These are phyloP conservation scores for Cytospora piceicola DNA, from an alignment of 2,329 filamentous ascomycete species.

Conservation along the genomic window DNA sequence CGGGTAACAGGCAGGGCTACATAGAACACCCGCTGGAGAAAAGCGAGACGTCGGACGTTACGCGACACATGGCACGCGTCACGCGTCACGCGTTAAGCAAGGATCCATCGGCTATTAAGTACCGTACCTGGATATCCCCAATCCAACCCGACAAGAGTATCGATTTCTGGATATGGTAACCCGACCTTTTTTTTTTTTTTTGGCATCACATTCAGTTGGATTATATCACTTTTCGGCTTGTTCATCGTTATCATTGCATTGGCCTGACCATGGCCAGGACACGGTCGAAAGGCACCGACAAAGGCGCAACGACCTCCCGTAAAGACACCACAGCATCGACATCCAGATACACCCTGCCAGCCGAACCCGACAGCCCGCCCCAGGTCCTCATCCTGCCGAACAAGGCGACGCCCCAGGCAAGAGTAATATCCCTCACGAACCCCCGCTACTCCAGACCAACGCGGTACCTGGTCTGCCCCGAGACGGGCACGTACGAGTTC, in stretches of 20 bases:
- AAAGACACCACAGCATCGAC: conserved; percentile 36
- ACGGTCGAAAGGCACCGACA: conserved; percentile 46
- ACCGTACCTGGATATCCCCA: background rate
- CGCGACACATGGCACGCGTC: background rate
- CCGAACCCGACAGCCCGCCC: conserved; percentile 49
- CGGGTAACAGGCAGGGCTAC: too few relatives aligned
- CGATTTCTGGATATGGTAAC: too few relatives aligned
- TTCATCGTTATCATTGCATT: background rate
- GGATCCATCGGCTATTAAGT: background rate
- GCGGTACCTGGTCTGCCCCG: conserved; percentile 65
- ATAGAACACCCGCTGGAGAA: background rate
- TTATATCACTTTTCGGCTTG: background rate
- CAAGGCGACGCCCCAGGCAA: conserved; percentile 56
- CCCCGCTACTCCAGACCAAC: conserved; percentile 59
- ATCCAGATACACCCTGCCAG: conserved; percentile 48
- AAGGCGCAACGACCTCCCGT: conserved; percentile 36
- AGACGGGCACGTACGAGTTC: conserved; percentile 68
- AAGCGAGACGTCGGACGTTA: too few relatives aligned
- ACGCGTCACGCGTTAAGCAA: background rate
- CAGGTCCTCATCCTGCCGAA: conserved; percentile 65
- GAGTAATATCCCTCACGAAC: conserved; percentile 63
- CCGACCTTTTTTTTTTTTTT: too few relatives aligned
- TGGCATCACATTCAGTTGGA: background rate
- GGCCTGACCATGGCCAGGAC: conserved; percentile 53
- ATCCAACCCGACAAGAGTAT: background rate